Conservation (phyloP, 768 basidiomycete genomes). For the Lactifluus rugatus region DNA sequence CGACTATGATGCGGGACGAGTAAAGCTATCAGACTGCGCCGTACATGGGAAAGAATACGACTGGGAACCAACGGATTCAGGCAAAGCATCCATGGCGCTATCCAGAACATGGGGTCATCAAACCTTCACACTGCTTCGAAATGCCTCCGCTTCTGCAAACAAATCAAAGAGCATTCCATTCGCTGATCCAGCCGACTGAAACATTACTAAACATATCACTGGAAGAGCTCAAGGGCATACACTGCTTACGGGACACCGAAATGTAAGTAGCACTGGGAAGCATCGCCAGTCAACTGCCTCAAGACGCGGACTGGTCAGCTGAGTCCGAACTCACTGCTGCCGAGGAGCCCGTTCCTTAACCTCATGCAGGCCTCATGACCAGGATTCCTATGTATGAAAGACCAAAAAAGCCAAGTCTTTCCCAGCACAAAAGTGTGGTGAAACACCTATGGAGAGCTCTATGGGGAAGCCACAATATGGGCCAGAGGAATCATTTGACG, state of each 20-base stretch:
- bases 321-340: not conserved
- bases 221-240: too few species aligned
- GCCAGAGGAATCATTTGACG: too few species aligned
- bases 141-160: not conserved
- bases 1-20: not conserved
- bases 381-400: not conserved
- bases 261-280: not conserved
- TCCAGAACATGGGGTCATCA: not conserved
- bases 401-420: not conserved
- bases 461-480: too few species aligned
- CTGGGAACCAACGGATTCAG: not conserved
- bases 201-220: too few species aligned
- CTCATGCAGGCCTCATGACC: too few species aligned
- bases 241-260: too few species aligned
- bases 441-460: not conserved
- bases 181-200: not conserved
- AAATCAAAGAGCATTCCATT: not conserved
- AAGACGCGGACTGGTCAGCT: not conserved
- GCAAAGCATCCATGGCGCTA: not conserved
- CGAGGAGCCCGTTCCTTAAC: not conserved
- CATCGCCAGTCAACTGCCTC: too few species aligned
- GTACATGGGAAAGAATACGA: not conserved
- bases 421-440: too few species aligned
- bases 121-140: not conserved
- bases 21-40: not conserved